phyloP scores from a whole-genome alignment of 805 yeast genomes.

The Metschnikowia anglica region DNA sequence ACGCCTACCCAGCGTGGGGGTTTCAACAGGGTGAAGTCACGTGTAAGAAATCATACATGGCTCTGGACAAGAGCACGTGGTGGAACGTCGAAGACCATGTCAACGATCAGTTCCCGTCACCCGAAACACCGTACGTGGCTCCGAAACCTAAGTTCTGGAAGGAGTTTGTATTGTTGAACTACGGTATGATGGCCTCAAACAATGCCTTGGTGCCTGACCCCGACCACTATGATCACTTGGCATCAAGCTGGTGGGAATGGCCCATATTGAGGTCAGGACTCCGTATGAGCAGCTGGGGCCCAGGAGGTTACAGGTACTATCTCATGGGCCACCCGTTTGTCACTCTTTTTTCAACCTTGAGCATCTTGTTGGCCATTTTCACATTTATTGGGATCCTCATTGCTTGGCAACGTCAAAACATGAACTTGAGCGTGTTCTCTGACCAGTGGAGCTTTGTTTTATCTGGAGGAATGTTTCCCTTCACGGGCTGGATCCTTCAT shows the following conservation, averaged over 20 bases:
- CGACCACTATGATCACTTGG: slow-evolving; percentile 69
- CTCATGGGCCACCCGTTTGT: slow-evolving; percentile 67
- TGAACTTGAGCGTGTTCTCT: slow-evolving; percentile 25
- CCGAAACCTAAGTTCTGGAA: slow-evolving; percentile 70
- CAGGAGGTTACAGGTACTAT: slow-evolving; percentile 58
- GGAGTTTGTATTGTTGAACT: slow-evolving; percentile 71
- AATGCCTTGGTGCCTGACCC: slow-evolving; percentile 77
- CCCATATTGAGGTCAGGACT: slow-evolving; percentile 76
- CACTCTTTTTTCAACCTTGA: slow-evolving; percentile 53
- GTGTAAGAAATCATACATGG: slow-evolving; percentile 54
- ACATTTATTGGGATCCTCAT: slow-evolving; percentile 22
- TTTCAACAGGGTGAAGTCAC: slow-evolving; percentile 79
- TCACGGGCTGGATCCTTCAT: slow-evolving; percentile 41
- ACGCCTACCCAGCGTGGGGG: slow-evolving; percentile 76
- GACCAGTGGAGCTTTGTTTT: slow-evolving; percentile 29
- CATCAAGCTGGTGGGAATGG: slow-evolving; percentile 86
- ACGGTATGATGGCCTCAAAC: slow-evolving; percentile 87
- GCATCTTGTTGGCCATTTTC: slow-evolving; percentile 24
- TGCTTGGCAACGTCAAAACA: slow-evolving; percentile 36
- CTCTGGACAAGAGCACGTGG: slow-evolving; percentile 64
- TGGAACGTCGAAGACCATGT: slow-evolving; percentile 78
- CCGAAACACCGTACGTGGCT: slow-evolving; percentile 32
- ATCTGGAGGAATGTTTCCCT: slow-evolving; percentile 35
- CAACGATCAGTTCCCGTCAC: slow-evolving; percentile 45
- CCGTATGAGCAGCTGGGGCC: slow-evolving; percentile 73